phyloP scores from a whole-genome alignment of 2,329 filamentous ascomycete genomes.

The Colletotrichum agaves region DNA sequence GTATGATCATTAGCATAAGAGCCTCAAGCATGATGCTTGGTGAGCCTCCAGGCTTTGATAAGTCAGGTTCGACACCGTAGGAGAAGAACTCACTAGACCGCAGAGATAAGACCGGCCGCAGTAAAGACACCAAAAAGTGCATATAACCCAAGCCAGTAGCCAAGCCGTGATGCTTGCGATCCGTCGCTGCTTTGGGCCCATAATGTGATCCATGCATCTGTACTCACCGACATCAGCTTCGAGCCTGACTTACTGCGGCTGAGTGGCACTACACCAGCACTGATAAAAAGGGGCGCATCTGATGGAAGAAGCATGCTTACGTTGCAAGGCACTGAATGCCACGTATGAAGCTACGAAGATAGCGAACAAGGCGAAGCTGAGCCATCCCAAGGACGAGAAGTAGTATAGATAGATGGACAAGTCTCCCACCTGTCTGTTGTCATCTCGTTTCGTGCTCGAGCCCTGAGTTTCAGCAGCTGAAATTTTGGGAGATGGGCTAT shows the following conservation, averaged over 20 bases:
- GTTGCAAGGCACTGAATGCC: conserved; percentile 14
- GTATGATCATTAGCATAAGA: conserved; percentile 13
- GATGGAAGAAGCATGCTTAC: conserved; percentile 19
- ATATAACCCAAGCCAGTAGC: conserved; percentile 19
- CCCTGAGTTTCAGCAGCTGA: conserved; percentile 13
- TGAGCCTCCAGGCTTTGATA: conserved; percentile 18
- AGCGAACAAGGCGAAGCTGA: conserved; percentile 19
- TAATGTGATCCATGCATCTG: conserved; percentile 22
- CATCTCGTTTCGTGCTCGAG: conserved; percentile 12
- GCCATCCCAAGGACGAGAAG: conserved; percentile 19
- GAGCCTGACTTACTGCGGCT: conserved; percentile 17
- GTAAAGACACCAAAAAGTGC: conserved; percentile 18
- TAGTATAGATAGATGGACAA: conserved; percentile 23
- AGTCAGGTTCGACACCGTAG: conserved; percentile 14
- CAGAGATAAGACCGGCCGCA: conserved; percentile 22
- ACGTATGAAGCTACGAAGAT: conserved; percentile 17
- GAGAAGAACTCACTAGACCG: conserved; percentile 20
- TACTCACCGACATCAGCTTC: conserved; percentile 6
- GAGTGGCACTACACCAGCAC: conserved; percentile 15
- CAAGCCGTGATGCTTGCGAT: conserved; percentile 20
- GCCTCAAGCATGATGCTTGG: conserved; percentile 19
- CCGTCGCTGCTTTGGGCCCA: conserved; percentile 20
- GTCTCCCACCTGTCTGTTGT: conserved; percentile 18
- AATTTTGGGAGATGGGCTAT: conserved; percentile 9
- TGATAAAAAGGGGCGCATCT: conserved; percentile 16